Base-by-base conservation (phyloP, 257 asterid genomes). In the Solanum habrochaites region DNA sequence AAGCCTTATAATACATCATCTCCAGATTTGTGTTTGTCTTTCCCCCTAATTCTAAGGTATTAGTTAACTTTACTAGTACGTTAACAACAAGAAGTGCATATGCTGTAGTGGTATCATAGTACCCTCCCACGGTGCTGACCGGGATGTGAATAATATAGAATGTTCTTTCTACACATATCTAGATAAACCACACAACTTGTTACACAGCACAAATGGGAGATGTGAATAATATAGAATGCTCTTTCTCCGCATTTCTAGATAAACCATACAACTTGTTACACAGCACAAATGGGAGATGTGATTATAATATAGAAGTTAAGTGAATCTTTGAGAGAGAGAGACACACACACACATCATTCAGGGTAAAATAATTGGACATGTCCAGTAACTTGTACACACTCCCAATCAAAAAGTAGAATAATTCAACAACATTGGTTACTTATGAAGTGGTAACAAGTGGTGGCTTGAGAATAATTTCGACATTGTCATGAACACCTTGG, bases 91-190 rank as follows among this genome's bases (percentile, higher is more conserved):
- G 11, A 3, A 85, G 98, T 96, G 98, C 99, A 97, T 97, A 98
- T 95, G 92, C 99, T 95, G 99, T 95, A 94, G 99, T 97, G 99
- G 98, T 94, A 97, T 97, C 99, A 97, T 95, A 93, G 99, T 95
- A 95, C 99, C 99, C 99, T 95, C 98, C 99, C 97, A 95, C 98
- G 99, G 99, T 95, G 94, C 98, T 93, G 97, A 97, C 99, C 96
- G 88, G 99, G 98, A 98, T 97, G 94, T 99, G 99, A 37, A 37
- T 37, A 37, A 37, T 39, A 39, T 7, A 8, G 10, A 40, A 8
- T 15, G 60, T 16, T 62, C 31, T 21, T 58, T 58, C 27, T 58
- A 58, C 47, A 42, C 67, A 8, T 1, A n/a, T 62, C 32, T 62
- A 5, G 70, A 62, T n/a, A 10, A 62, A 62, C 70, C 31, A n/a